phyloP scores from a whole-genome alignment of 257 asterid species.

The Euphrasia confusa region DNA sequence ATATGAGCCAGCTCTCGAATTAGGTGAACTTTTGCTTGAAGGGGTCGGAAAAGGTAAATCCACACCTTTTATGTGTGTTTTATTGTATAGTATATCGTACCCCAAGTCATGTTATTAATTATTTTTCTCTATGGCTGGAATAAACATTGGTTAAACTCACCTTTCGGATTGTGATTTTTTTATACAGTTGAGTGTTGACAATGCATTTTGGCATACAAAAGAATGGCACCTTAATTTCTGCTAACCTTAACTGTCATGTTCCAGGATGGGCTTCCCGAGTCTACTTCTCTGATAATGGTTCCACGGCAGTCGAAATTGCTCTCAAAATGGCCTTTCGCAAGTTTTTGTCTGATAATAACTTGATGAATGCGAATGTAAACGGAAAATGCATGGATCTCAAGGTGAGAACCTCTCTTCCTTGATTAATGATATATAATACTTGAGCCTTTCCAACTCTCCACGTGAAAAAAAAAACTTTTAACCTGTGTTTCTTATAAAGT shows the following conservation, averaged over 20 bases:
- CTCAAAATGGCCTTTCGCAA: slow-evolving; percentile 97
- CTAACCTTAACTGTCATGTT: slow-evolving; percentile 22
- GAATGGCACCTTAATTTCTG: slow-evolving; percentile 18
- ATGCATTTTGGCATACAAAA: slow-evolving; percentile 15
- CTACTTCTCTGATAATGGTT: slow-evolving; percentile 94
- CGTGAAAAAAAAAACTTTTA: neutral
- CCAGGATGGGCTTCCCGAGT: slow-evolving; percentile 96
- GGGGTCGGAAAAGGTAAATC: slow-evolving; percentile 90
- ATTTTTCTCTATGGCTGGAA: slow-evolving; percentile 1
- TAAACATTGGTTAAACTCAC: slow-evolving; percentile 1
- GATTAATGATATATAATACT: slow-evolving; percentile 6
- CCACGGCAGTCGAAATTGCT: slow-evolving; percentile 96
- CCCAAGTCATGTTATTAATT: neutral
- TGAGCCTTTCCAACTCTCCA: neutral
- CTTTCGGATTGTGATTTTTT: slow-evolving; percentile 13
- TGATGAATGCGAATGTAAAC: slow-evolving; percentile 26
- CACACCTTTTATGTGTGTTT: neutral
- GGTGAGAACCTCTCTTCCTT: slow-evolving; percentile 36
- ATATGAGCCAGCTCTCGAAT: slow-evolving; percentile 87
- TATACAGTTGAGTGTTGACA: slow-evolving; percentile 2
- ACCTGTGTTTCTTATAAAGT: no score
- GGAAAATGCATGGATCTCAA: slow-evolving; percentile 58
- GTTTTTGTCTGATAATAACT: slow-evolving; percentile 65
- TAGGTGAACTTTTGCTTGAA: slow-evolving; percentile 82
- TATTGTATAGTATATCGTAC: slow-evolving; percentile 5